Evolutionary conservation across 2,329 filamentous ascomycete genomes (phyloP).

Genomic region (Phaeosphaeria sp.): DNA sequence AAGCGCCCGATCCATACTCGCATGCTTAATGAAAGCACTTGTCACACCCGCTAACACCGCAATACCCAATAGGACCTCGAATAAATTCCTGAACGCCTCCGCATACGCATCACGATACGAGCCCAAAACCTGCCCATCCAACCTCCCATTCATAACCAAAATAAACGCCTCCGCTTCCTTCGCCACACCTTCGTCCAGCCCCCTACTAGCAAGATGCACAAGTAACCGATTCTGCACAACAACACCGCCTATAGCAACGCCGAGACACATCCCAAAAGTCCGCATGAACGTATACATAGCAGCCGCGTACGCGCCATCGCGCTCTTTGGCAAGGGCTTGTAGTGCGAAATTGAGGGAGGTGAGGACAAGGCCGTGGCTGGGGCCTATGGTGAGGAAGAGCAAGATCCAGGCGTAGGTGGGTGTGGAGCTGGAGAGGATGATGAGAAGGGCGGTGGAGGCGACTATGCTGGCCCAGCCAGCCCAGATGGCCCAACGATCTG

Average conservation of each 20-base stretch:
- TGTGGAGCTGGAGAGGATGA: not conserved
- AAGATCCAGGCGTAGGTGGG: not conserved
- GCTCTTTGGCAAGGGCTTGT: not conserved
- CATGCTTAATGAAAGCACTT: not conserved
- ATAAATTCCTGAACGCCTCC: not conserved
- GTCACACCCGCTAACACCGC: not conserved
- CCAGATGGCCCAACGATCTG: constrained; percentile 1
- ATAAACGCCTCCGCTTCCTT: not conserved
- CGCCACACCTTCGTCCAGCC: not conserved
- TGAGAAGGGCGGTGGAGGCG: not conserved
- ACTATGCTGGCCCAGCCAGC: not conserved
- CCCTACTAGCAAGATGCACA: not conserved
- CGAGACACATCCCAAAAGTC: not conserved
- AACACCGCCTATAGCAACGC: not conserved
- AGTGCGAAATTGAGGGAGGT: not conserved
- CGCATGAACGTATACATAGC: constrained; percentile 1
- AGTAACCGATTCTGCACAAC: constrained; percentile 1
- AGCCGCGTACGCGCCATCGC: not conserved
- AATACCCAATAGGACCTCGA: not conserved
- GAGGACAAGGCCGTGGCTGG: not conserved
- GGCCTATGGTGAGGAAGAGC: not conserved
- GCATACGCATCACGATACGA: not conserved
- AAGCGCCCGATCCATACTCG: not conserved
- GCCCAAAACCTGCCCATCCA: not conserved
- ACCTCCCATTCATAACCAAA: not conserved